Evolutionary conservation across 805 yeast species (phyloP), one percentile per base, ranked within the genome.

Genomic region (Starmerella vaccinii): DNA sequence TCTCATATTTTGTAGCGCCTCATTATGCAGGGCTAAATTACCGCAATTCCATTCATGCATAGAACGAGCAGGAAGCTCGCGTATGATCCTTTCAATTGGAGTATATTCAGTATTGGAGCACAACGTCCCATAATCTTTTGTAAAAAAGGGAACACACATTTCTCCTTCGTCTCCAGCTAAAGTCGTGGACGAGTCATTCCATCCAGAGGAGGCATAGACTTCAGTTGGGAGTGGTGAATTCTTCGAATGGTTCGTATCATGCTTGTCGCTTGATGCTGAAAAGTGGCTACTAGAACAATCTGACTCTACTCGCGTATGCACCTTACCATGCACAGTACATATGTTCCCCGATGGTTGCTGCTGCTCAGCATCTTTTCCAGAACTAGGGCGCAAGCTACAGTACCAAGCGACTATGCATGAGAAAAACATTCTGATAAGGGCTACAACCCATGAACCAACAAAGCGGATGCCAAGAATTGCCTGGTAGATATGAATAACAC

Each of bases 1-100:
- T 10, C 49, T 54, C 50, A 52, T 47, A 37, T 48, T 49, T 33
- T 49, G 50, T 21, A 46, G 23, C 1, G 55, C 53, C 46, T 50
- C 53, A 10, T 51, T 34, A 29, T 52, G 48, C 19, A 57, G 41
- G 4, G 39, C 44, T 8, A 47, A 35, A 34, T 57, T 54, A 15
- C 58, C 59, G 12, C 37, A 51, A 21, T 54, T 55, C 62, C 62
- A 60, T 19, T 58, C 60, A 33, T 58, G 56, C 18, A 60, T 48
- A 1, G 59, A 50, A 2, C 63, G 50, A 2, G 54, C 37, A 7
- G 56, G 53, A 23, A 49, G 19, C 16, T 27, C 32, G 10, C 46
- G 23, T 2, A 59, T 27, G 5, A 21, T 22, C 8, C 40, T 42
- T 4, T 48, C 49, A 9, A 55, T 32, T 9, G 54, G 54, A 10